Conservation (phyloP, 2,329 filamentous ascomycete genomes). For the Eutypella sp. region DNA sequence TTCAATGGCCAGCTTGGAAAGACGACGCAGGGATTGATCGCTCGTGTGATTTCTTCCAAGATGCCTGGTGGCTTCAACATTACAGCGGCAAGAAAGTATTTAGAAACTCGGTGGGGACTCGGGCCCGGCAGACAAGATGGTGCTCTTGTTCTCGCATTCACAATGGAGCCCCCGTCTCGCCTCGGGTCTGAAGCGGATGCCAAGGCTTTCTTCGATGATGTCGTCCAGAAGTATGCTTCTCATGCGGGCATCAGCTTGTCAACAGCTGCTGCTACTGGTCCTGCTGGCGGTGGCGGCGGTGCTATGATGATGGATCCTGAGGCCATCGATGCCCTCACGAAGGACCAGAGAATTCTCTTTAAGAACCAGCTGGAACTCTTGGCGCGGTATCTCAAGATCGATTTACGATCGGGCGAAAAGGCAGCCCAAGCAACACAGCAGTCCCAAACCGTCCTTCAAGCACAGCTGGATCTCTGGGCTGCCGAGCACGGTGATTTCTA, state of each 20-base stretch:
- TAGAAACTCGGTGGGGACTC: slow-evolving; percentile 91
- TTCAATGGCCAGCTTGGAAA: slow-evolving; percentile 98
- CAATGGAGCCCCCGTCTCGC: slow-evolving; percentile 85
- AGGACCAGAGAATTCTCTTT: slow-evolving; percentile 92
- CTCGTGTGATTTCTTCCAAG: slow-evolving; percentile 93
- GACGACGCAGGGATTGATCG: slow-evolving; percentile 88
- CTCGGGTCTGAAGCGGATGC: slow-evolving; percentile 86
- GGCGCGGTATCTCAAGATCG: slow-evolving; percentile 93
- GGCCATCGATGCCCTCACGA: slow-evolving; percentile 92
- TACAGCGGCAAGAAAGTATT: slow-evolving; percentile 87
- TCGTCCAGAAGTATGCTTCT: slow-evolving; percentile 83
- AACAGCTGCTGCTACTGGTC: slow-evolving; percentile 68
- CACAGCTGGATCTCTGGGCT: slow-evolving; percentile 91
- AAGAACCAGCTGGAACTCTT: slow-evolving; percentile 97
- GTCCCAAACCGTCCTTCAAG: slow-evolving; percentile 81
- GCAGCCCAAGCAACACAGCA: slow-evolving; percentile 80
- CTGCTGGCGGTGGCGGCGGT: slow-evolving; percentile 61
- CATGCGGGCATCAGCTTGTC: slow-evolving; percentile 80
- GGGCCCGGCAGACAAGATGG: slow-evolving; percentile 85
- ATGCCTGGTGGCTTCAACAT: slow-evolving; percentile 99
- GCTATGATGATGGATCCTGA: slow-evolving; percentile 99
- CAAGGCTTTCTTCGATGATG: slow-evolving; percentile 85
- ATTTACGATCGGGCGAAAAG: slow-evolving; percentile 94
- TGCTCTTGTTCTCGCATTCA: slow-evolving; percentile 80
- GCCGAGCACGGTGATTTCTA: slow-evolving; percentile 96